phyloP scores from a whole-genome alignment of 1,139 yeast species.

The Scheffersomyces quercinus region DNA sequence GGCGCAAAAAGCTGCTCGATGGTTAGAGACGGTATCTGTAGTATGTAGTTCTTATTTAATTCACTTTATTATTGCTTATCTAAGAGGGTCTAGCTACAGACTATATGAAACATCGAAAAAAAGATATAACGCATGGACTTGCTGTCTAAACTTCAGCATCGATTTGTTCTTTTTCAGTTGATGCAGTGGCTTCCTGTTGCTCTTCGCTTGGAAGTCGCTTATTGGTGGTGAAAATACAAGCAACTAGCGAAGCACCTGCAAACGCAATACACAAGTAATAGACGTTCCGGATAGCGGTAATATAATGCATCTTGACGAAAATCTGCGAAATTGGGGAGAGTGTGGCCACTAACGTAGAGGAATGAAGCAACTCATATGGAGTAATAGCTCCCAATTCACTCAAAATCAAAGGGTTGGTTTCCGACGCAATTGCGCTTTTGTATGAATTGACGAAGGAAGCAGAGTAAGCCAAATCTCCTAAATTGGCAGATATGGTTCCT shows the following conservation, averaged over 20 bases:
- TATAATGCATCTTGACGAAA: constrained; percentile 29
- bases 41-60: too few relatives aligned
- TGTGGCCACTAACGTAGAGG: constrained; percentile 18
- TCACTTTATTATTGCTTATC: too few relatives aligned
- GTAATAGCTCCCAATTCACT: constrained; percentile 20
- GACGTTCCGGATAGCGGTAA: constrained; percentile 32
- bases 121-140: too few relatives aligned
- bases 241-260: constrained; percentile 2
- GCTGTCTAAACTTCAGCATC: too few relatives aligned
- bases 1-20: too few relatives aligned
- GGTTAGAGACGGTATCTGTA: too few relatives aligned
- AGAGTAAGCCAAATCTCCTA: constrained; percentile 22
- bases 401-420: constrained; percentile 16
- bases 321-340: constrained; percentile 25
- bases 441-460: constrained; percentile 3
- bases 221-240: constrained; percentile 5
- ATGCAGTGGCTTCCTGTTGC: too few relatives aligned
- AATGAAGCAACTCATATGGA: constrained; percentile 16
- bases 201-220: constrained; percentile 6
- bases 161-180: too few relatives aligned
- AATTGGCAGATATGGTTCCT: constrained; percentile 38
- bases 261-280: constrained; percentile 24
- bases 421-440: constrained; percentile 15
- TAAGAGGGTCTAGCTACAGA: too few relatives aligned
- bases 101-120: too few relatives aligned